These are phyloP conservation scores for Acephala macrosclerotiorum DNA, from an alignment of 2,329 filamentous ascomycete genomes.

Conservation along the genomic window DNA sequence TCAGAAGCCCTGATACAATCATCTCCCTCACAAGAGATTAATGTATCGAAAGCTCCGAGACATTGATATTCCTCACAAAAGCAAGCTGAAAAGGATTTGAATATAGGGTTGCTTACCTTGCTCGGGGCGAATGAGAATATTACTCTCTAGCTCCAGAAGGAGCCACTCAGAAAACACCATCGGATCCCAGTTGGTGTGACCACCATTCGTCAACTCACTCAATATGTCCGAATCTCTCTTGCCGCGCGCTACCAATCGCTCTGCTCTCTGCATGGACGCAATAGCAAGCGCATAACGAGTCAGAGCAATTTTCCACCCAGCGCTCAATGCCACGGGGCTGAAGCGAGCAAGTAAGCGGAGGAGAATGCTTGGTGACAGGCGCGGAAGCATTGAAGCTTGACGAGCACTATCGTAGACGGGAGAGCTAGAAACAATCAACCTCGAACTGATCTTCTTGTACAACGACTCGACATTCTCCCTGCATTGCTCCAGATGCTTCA, in stretches of 20 bases:
- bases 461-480: constrained; percentile 13
- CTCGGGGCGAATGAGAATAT: constrained; percentile 64
- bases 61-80: not conserved
- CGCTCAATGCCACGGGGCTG: constrained; percentile 3
- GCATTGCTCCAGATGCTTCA: constrained; percentile 15
- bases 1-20: not conserved
- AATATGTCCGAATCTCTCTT: constrained; percentile 45
- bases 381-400: constrained; percentile 29
- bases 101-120: constrained; percentile 21
- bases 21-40: not conserved
- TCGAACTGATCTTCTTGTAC: constrained; percentile 20
- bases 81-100: not conserved
- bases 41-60: not conserved
- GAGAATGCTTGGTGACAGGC: constrained; percentile 27
- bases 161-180: constrained; percentile 63
- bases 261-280: constrained; percentile 27
- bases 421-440: constrained; percentile 34
- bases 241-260: constrained; percentile 46
- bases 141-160: constrained; percentile 69
- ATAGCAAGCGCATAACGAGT: constrained; percentile 33
- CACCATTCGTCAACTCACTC: constrained; percentile 55
- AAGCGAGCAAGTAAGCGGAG: constrained; percentile 24
- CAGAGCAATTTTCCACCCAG: constrained; percentile 28
- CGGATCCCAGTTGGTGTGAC: constrained; percentile 64
- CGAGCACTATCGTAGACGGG: constrained; percentile 47